Base-by-base conservation (phyloP, 1,284 basidiomycete species). In the Ganoderma lingzhi region DNA sequence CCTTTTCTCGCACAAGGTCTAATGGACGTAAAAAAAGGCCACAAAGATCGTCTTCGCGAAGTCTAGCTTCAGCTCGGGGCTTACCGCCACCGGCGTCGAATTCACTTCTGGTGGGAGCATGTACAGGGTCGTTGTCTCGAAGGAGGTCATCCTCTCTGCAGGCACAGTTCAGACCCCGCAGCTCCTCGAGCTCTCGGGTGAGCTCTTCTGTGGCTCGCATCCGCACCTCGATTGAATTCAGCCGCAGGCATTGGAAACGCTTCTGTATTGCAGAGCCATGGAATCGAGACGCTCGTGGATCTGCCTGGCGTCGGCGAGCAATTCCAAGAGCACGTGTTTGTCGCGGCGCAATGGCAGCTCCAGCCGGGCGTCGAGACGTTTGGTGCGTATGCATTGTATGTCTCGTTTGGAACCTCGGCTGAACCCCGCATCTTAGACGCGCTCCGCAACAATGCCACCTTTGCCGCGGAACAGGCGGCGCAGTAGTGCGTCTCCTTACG, bases 51-150 rank as follows among this genome's bases (percentile, higher is more conserved):
- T 45, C 6, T 64, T 66, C 51, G 3, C 48, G 19, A 37, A 42
- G 35, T 35, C 35, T 35, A 35, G 35, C 37, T 8, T 30, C 17
- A 32, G 23, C 6, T 17, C 12, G 9, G 51, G 62, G 15, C 98
- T 62, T 87, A 97, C 69, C 96, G 77, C 42, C 69, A 77, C 32
- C 69, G 74, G 67, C 75, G 79, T 70, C 42, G 55, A 41, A 42
- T 75, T 64, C 58, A 63, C 23, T 70, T 74, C 55, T 45, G 19
- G 64, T 44, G 28, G 53, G 62, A 32, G 45, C 39, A 3, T 55
- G 64, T 23, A 64, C 62, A 12, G 74, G 75, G 6, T 19, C 70
- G 53, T 48, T 15, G 73, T 70, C 10, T 59, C 56, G 35, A 68
- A 66, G 32, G 75, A 76, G 61, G 66, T 76, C 32, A 70, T 75